These are phyloP conservation scores for Talaromyces sp. DNA, from an alignment of 2,329 filamentous ascomycete species.

Conservation along the genomic window DNA sequence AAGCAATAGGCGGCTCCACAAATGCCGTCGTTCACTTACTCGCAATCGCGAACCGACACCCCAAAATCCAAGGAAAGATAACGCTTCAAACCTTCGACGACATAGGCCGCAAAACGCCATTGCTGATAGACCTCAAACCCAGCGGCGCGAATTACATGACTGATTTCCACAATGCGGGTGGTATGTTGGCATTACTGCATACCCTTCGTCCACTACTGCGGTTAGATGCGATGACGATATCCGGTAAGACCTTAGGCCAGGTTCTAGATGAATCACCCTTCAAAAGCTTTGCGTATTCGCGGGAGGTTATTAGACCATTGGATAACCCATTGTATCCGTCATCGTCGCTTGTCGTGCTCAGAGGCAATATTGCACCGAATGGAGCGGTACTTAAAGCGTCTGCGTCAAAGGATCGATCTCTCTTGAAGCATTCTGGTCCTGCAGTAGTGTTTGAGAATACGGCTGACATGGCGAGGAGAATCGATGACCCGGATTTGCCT, in stretches of 20 bases:
- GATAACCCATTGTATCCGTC: conserved; percentile 44
- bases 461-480: conserved; percentile 44
- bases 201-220: conserved; percentile 47
- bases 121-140: conserved; percentile 53
- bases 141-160: conserved; percentile 55
- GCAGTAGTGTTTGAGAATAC: conserved; percentile 51
- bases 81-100: conserved; percentile 48
- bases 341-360: conserved; percentile 47
- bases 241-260: conserved; percentile 48
- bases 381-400: conserved; percentile 52
- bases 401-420: conserved; percentile 46
- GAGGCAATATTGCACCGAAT: conserved; percentile 49
- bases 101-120: conserved; percentile 46
- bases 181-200: conserved; percentile 50
- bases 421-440: conserved; percentile 45
- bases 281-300: conserved; percentile 40
- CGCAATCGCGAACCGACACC: conserved; percentile 55
- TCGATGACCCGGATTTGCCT: conserved; percentile 45
- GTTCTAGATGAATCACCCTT: conserved; percentile 44
- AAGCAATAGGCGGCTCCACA: conserved; percentile 56
- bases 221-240: conserved; percentile 46
- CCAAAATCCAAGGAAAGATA: conserved; percentile 44
- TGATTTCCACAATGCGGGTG: conserved; percentile 54
- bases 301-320: conserved; percentile 45
- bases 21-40: conserved; percentile 56